Evolutionary conservation across 2,329 filamentous ascomycete genomes (phyloP), one percentile per base, ranked within the genome.

Genomic region (Colletotrichum tanaceti): DNA sequence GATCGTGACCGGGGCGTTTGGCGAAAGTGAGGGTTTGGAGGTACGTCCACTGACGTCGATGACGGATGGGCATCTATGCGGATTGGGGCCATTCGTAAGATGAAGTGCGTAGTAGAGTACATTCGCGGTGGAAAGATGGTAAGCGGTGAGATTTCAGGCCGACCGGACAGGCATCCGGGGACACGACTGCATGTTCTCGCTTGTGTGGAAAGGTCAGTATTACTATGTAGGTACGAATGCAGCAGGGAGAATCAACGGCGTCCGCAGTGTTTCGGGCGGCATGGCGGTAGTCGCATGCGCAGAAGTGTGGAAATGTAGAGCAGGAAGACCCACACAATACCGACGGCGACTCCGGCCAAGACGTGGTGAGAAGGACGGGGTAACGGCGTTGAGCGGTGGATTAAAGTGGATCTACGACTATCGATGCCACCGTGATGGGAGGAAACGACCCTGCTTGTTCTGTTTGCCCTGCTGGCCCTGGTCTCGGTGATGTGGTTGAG

Each of bases 261-360:
- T 41, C 28, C 22, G 49, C 24, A n/a, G 43, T 55, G 39, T 13
- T 60, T 61, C 52, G 55, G 44, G 49, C 62, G 62, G 62, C 49
- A 68, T 60, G 44, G 20, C 62, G 65, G 65, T 50, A 60, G 62
- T 65, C 43, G 65, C 49, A 61, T 59, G 49, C 62, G 65, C 46
- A 39, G 41, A 60, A 55, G 55, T 44, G 50, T 65, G 62, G 62
- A 65, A 65, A 35, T 54, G 61, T 55, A 46, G 39, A 65, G 55
- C 54, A 60, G 49, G 7, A 13, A 49, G 62, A 47, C 38, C 62
- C 62, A 68, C 65, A 47, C 65, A 61, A 60, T 55, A 65, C 65
- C 65, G 65, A 65, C 65, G 65, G 65, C 65, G 65, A 65, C 65
- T 68, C 65, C 65, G 65, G 65, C 60, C 53, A 64, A 65, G 60